Evolutionary conservation across 2,329 filamentous ascomycete genomes (phyloP), one percentile per base, ranked within the genome.

Genomic region (Aureobasidium leucospermi): DNA sequence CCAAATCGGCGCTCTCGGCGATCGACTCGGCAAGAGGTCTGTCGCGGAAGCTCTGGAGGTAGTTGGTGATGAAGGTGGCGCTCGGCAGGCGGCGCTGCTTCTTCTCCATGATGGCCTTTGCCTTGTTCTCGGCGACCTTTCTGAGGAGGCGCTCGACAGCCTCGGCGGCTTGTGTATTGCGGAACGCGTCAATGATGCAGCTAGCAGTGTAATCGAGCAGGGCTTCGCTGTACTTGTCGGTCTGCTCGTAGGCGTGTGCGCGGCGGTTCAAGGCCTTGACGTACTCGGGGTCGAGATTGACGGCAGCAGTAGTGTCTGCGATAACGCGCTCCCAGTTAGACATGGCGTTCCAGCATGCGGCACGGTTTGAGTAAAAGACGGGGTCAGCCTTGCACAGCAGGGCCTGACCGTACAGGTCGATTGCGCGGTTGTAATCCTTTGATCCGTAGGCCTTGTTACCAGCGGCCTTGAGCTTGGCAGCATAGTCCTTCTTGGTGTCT

Each of bases 321-420:
- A 99, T 88, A 60, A 97, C 94, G 79, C 94, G 93, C 52, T 95
- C 88, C 91, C 93, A 99, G 68, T 96, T 83, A 65, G 85, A 86
- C 71, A 94, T 85, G 65, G 94, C 91, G 73, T 96, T 97, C 79
- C 91, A 95, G 82, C 94, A 99, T 58, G 94, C 94, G 60, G 94
- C 94, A 68, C 94, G 88, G 82, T 99, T 99, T 64, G 94, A 97
- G 82, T 95, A 99, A 81, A 94, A 99, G 73, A 99, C 92, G 34
- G 94, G 91, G 70, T 99, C 94, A 60, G 92, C 88, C 78, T 94
- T 96, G 87, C 94, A 97, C 55, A 97, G 79, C 68, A 99, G 96
- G 53, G 94, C 94, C 78, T 96, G 90, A 66, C 89, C 89, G 77
- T 99, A 99, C 38, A 99, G 85, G 4, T 92, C 88, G 71, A 99